Conservation (phyloP, 495 filamentous ascomycete genomes). For the Acidiella bohemica region DNA sequence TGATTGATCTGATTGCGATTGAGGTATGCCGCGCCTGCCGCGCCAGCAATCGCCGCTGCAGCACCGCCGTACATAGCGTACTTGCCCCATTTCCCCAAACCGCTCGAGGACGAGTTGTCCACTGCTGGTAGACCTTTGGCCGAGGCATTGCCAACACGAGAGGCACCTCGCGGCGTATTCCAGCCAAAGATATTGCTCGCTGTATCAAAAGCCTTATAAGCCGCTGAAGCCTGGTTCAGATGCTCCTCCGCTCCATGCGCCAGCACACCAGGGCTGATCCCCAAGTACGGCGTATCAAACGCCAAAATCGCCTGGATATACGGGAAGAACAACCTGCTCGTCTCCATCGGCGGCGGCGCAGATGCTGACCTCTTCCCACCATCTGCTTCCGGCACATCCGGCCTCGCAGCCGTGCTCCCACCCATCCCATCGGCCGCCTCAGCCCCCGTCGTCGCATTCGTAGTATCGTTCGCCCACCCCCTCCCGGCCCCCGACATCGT, state of each 20-base stretch:
- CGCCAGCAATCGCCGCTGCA: slow-evolving; percentile 69
- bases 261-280: slow-evolving; percentile 76
- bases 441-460: slow-evolving; percentile 4
- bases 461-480: slow-evolving; percentile 20
- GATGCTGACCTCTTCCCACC: slow-evolving; percentile 15
- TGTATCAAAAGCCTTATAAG: slow-evolving; percentile 54
- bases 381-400: slow-evolving; percentile 1
- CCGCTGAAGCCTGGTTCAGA: slow-evolving; percentile 56
- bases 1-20: slow-evolving; percentile 63
- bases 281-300: slow-evolving; percentile 90
- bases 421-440: background rate
- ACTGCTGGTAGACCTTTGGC: slow-evolving; percentile 24
- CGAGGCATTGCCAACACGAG: slow-evolving; percentile 13
- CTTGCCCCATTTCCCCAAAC: slow-evolving; percentile 63
- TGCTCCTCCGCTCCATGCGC: slow-evolving; percentile 81
- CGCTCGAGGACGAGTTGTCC: slow-evolving; percentile 17
- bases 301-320: slow-evolving; percentile 75
- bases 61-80: slow-evolving; percentile 75
- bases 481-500: slow-evolving; percentile 22
- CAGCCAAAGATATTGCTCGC: slow-evolving; percentile 49
- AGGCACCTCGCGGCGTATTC: slow-evolving; percentile 21
- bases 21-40: slow-evolving; percentile 66
- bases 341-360: slow-evolving; percentile 17
- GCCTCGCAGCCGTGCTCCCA: background rate
- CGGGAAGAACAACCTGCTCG: slow-evolving; percentile 46